Conservation (phyloP, 768 basidiomycete species). For the Boletus subparvulus region DNA sequence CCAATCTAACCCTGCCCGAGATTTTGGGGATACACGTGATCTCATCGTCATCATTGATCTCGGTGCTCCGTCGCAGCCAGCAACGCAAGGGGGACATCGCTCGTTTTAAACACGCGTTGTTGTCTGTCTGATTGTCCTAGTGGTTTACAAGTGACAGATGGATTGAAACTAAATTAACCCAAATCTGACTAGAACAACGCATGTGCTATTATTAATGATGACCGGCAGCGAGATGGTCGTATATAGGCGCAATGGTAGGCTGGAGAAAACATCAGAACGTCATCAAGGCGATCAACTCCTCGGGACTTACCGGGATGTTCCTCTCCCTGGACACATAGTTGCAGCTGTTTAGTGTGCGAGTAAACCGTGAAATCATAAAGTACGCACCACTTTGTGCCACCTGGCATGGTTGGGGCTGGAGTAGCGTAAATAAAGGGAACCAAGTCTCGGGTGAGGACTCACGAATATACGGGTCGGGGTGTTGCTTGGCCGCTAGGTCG, state of each 20-base stretch:
- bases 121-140: neutral
- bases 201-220: conserved; percentile 24
- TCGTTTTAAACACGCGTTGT: neutral
- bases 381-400: conserved; percentile 94
- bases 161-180: neutral
- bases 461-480: conserved; percentile 95
- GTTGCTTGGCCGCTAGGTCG: conserved; percentile 58
- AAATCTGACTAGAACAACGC: neutral
- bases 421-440: neutral
- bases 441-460: conserved; percentile 37
- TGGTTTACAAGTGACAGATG: neutral
- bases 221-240: conserved; percentile 52
- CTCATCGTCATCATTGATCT: neutral
- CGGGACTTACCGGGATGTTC: conserved; percentile 66
- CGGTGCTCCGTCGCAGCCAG: neutral
- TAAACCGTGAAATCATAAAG: neutral
- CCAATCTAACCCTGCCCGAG: conserved; percentile 7
- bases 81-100: neutral
- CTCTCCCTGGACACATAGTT: conserved; percentile 59
- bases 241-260: conserved; percentile 64
- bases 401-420: conserved; percentile 77
- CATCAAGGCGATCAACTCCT: neutral
- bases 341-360: neutral
- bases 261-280: conserved; percentile 24
- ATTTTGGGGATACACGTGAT: conserved; percentile 26